Evolutionary conservation across 306 rosid genomes (phyloP).

Genomic region (Corylus heterophylla): DNA sequence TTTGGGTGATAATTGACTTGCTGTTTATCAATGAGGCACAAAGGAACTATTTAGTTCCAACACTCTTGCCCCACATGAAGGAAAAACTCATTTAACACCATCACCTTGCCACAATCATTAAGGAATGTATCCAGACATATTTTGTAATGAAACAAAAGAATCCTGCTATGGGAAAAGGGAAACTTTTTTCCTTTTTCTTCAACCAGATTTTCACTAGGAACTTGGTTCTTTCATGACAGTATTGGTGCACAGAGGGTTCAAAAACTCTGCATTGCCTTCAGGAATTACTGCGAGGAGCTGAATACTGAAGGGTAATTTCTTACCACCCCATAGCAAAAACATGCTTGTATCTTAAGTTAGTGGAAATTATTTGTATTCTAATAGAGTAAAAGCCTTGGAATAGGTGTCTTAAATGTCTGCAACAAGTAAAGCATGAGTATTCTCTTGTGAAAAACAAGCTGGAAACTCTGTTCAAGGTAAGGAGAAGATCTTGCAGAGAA

Average conservation of each 20-base stretch:
- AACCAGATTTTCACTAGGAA: constrained; percentile 18
- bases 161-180: not conserved
- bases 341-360: not conserved
- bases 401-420: constrained; percentile 66
- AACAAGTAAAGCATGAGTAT: constrained; percentile 62
- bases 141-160: not conserved
- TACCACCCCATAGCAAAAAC: not conserved
- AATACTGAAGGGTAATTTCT: constrained; percentile 65
- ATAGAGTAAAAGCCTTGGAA: not conserved
- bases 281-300: constrained; percentile 51
- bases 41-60: not conserved
- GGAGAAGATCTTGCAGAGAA: not conserved
- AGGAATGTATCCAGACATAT: not conserved
- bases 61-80: constrained; percentile 1
- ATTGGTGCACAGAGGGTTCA: constrained; percentile 87
- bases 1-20: not conserved
- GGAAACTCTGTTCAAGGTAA: constrained; percentile 70
- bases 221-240: constrained; percentile 45
- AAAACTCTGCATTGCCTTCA: constrained; percentile 57
- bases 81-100: not conserved
- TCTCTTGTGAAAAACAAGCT: constrained; percentile 57
- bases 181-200: constrained; percentile 2
- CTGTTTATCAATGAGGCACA: not conserved
- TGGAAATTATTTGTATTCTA: not conserved
- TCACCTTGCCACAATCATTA: not conserved